Evolutionary conservation across 768 basidiomycete genomes (phyloP).

Genomic region (Clitopilus passeckerianus): DNA sequence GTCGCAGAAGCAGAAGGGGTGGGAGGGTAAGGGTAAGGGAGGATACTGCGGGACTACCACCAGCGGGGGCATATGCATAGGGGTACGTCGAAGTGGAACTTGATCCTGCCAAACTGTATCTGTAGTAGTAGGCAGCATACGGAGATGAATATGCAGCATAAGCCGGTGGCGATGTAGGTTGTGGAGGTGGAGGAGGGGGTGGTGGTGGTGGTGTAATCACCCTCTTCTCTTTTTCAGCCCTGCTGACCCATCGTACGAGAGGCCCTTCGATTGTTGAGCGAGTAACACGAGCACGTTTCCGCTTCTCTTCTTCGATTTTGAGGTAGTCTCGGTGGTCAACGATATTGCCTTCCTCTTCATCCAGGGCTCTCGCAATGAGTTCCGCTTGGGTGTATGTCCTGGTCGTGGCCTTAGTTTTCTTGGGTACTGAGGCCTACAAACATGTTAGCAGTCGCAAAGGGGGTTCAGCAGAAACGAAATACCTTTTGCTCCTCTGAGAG

Average conservation of each 20-base stretch:
- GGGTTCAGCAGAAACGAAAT: constrained; percentile 5
- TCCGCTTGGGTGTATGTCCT: constrained; percentile 74
- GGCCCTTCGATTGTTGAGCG: constrained; percentile 63
- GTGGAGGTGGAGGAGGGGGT: constrained; percentile 11
- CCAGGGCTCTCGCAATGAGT: constrained; percentile 75
- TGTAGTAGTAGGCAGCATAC: neutral
- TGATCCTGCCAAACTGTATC: neutral
- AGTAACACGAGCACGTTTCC: constrained; percentile 60
- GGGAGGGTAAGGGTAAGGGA: too few relatives aligned
- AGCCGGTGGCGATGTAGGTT: neutral
- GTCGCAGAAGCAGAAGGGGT: too few relatives aligned
- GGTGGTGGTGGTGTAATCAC: constrained; percentile 29
- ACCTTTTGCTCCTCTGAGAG: constrained; percentile 62
- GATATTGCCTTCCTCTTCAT: constrained; percentile 84
- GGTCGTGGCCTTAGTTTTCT: constrained; percentile 49
- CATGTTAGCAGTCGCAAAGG: neutral
- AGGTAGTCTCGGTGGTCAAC: constrained; percentile 77
- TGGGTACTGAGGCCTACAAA: constrained; percentile 52
- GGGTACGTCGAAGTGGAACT: neutral
- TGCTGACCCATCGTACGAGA: constrained; percentile 68
- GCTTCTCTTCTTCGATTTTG: constrained; percentile 75
- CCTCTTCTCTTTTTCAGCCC: constrained; percentile 51
- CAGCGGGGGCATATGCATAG: neutral
- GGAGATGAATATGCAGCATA: neutral
- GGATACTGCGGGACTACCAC: too few relatives aligned